Conservation (phyloP, 352 stramenopile species). For the Aphanomyces astaci region DNA sequence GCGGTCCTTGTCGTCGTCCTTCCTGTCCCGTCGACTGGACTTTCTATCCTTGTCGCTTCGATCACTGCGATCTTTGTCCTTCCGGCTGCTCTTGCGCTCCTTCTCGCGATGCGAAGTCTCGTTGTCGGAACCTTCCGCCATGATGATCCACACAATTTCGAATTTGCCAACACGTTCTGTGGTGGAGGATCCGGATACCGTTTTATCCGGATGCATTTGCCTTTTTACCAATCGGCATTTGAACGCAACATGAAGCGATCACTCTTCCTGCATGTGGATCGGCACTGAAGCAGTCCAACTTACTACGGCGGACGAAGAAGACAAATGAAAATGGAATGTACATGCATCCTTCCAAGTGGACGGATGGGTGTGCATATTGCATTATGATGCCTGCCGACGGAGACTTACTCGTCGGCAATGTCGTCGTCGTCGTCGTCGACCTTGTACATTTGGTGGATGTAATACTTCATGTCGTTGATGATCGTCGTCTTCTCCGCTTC, state of each 20-base stretch:
- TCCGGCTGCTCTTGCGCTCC: conserved; percentile 26
- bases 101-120: conserved; percentile 20
- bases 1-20: conserved; percentile 23
- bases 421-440: conserved; percentile 19
- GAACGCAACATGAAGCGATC: too few species aligned
- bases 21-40: conserved; percentile 17
- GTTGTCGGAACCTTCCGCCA: conserved; percentile 12
- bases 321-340: too few species aligned
- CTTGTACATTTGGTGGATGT: conserved; percentile 15
- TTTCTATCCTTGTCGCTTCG: conserved; percentile 18
- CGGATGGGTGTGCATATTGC: too few species aligned
- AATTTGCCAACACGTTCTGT: conserved; percentile 19
- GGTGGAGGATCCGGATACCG: conserved; percentile 1
- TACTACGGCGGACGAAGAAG: too few species aligned
- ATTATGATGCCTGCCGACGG: too few species aligned
- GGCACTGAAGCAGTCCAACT: too few species aligned
- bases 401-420: conserved; percentile 16
- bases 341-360: background rate
- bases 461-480: conserved; percentile 25
- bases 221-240: too few species aligned
- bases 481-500: conserved; percentile 20
- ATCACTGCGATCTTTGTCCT: conserved; percentile 23
- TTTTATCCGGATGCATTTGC: background rate
- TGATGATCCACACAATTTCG: conserved; percentile 23
- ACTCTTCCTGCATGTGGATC: too few species aligned